A percentile compares a stretch with the other conserved stretches of the same genome.
Evolutionary conservation across 192 early-diverging fungal genomes (phyloP).

Genomic region (Backusella circina): DNA sequence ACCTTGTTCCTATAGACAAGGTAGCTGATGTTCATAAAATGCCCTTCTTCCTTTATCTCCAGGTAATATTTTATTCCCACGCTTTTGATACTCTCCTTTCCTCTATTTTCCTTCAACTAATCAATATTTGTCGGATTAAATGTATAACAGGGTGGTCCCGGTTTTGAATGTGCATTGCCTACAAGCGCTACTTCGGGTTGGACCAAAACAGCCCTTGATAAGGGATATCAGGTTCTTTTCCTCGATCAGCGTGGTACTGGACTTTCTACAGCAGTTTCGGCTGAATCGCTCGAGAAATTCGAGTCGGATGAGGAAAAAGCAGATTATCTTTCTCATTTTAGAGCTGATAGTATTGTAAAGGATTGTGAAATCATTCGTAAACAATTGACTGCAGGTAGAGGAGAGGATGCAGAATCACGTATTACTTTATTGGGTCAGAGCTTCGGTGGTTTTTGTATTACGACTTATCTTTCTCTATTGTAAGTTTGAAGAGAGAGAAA

Average conservation of each 20-base stretch:
- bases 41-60: conserved; percentile 55
- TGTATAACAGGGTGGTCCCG: conserved; percentile 49
- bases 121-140: not conserved
- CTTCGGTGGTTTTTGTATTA: conserved; percentile 70
- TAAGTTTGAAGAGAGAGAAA: conserved; percentile 26
- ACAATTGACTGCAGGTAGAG: conserved; percentile 43
- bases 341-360: conserved; percentile 66
- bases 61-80: conserved; percentile 20
- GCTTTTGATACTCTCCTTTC: not conserved
- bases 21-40: conserved; percentile 42
- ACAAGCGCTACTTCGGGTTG: conserved; percentile 44
- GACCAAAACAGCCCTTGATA: conserved; percentile 48
- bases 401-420: conserved; percentile 30
- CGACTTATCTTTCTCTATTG: conserved; percentile 65
- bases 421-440: conserved; percentile 61
- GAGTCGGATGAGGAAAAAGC: conserved; percentile 51
- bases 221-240: conserved; percentile 64
- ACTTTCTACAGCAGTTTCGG: conserved; percentile 53
- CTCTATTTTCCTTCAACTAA: not conserved
- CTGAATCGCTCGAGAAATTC: conserved; percentile 43
- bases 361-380: conserved; percentile 65
- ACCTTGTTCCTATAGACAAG: conserved; percentile 52
- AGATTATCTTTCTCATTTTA: conserved; percentile 59
- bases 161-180: conserved; percentile 49
- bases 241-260: conserved; percentile 72